Conservation (phyloP, 176 grass and related monocot species). For the Aegilops bicornis region DNA sequence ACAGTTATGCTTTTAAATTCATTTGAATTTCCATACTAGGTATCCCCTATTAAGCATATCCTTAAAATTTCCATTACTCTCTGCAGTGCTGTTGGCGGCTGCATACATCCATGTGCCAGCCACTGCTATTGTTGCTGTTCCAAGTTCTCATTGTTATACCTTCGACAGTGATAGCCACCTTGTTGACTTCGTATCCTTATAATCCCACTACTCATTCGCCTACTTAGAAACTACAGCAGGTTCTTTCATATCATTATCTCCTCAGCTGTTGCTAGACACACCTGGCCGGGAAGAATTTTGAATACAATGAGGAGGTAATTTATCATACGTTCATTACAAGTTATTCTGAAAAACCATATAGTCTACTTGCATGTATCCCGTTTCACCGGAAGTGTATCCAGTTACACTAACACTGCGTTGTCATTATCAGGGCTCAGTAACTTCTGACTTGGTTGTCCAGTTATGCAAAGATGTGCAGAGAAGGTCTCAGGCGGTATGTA, state of each 20-base stretch:
- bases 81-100: constrained; percentile 44
- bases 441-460: constrained; percentile 62
- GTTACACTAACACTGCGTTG: constrained; percentile 11
- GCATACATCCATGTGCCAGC: constrained; percentile 23
- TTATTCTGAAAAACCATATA: constrained; percentile 5
- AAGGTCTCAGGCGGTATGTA: constrained; percentile 71
- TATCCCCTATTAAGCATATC: background rate
- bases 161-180: constrained; percentile 75
- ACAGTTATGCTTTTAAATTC: background rate
- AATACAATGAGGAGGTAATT: constrained; percentile 76
- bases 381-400: constrained; percentile 6
- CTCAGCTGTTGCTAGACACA: constrained; percentile 68
- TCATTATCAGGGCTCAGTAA: constrained; percentile 41
- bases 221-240: constrained; percentile 11
- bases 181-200: constrained; percentile 98
- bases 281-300: constrained; percentile 55
- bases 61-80: constrained; percentile 25
- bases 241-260: constrained; percentile 50
- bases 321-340: constrained; percentile 11
- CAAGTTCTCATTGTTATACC: constrained; percentile 78
- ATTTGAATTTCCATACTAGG: constrained; percentile 1
- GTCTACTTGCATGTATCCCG: constrained; percentile 7
- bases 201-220: background rate
- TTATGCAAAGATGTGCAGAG: constrained; percentile 96
- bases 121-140: constrained; percentile 42